Evolutionary conservation across 768 basidiomycete genomes (phyloP), one percentile per base, ranked within the genome.

Genomic region (Boletus rubroflammeus): DNA sequence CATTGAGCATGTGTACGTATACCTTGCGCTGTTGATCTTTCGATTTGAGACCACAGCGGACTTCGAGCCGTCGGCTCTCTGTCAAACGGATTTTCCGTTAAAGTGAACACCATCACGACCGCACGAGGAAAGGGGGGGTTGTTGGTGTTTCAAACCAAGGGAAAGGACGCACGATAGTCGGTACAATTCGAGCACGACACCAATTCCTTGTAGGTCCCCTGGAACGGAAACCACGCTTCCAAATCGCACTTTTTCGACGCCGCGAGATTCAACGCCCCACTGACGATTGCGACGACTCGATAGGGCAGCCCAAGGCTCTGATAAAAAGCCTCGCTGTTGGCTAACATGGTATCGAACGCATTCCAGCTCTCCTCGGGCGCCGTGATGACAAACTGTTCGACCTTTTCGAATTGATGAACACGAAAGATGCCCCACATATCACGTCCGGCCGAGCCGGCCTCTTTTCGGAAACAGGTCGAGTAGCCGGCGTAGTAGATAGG

Each of bases 351-450:
- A 55, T 99, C 90, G 63, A 98, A 90, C 82, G 86, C 88, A 70
- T 84, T 87, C 88, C 95, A 94, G 67, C 94, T 96, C 69, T 93
- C 88, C 61, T 90, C 88, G 1, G 97, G 95, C 25, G 93, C 88
- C 7, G 96, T 98, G 63, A 99, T 81, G 75, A 89, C 86, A 73
- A 98, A 98, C 77, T 98, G 85, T 70, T 99, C 97, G 49, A 99
- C 82, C 78, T 99, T 99, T 75, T 99, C 97, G 61, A 99, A 99
- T 73, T 99, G 97, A 69, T 99, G 97, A 51, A 99, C 96, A 23
- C 97, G 91, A 85, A 99, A 99, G 73, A 98, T 98, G 53, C 97
- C 97, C 94, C 97, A 98, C 80, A 96, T 98, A 63, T 99, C 97
- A 51, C 93, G 88, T 4, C 97, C 97, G 8, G 93, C 93, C 3